phyloP scores from a whole-genome alignment of 768 basidiomycete genomes.

The Phlebiopsis flavidoalba region DNA sequence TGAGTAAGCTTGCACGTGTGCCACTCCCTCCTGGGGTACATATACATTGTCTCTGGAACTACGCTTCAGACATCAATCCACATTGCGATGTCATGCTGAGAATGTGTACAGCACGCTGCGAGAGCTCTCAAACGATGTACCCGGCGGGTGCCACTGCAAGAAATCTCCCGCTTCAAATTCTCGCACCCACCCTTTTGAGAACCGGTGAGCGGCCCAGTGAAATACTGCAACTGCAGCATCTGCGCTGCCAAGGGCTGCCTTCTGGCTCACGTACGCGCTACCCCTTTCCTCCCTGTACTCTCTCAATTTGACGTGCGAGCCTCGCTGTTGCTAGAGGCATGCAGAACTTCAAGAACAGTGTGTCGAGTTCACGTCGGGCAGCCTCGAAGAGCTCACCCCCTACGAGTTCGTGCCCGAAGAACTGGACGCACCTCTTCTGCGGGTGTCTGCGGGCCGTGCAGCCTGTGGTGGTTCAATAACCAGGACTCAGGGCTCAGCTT shows the following conservation, averaged over 20 bases:
- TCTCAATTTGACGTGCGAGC: no score
- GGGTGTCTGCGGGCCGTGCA: neutral
- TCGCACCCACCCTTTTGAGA: neutral
- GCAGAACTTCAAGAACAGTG: neutral
- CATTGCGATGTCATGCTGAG: no score
- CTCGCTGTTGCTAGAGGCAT: neutral
- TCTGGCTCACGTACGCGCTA: neutral
- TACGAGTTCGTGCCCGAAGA: neutral
- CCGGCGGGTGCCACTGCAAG: slow-evolving; percentile 1
- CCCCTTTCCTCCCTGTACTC: neutral
- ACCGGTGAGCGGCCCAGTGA: neutral
- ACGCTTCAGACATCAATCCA: no score
- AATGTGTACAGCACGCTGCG: no score
- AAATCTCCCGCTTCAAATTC: neutral
- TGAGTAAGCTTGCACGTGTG: no score
- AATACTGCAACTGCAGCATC: neutral
- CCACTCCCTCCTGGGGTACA: no score
- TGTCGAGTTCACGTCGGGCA: neutral
- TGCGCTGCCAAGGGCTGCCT: neutral
- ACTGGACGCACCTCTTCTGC: neutral
- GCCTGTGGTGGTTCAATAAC: neutral
- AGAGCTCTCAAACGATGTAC: neutral
- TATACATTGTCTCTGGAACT: no score
- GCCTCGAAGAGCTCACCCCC: neutral
- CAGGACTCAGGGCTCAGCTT: no score